Evolutionary conservation across 768 basidiomycete species (phyloP).

Genomic region (Termitomyces sp.): DNA sequence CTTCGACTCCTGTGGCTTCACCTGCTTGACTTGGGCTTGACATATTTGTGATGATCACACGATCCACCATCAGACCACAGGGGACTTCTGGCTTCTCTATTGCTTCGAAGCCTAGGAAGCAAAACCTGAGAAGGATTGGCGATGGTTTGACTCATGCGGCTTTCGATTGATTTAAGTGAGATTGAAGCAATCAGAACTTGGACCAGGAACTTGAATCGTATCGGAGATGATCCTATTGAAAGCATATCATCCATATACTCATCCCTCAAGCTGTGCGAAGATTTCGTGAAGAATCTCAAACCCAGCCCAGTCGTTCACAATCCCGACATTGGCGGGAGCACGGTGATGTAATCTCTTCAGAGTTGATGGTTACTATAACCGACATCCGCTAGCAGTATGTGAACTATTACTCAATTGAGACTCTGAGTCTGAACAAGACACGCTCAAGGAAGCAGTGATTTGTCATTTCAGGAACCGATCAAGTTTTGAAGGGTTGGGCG

Average conservation of each 20-base stretch:
- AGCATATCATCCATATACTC: not conserved
- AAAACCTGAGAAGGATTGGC: not conserved
- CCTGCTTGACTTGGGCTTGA: too few relatives aligned
- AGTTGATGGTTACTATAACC: not conserved
- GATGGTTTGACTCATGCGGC: not conserved
- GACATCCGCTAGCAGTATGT: not conserved
- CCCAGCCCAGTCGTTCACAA: not conserved
- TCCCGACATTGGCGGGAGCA: not conserved
- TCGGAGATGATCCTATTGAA: not conserved
- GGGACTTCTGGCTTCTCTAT: not conserved
- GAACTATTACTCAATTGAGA: not conserved
- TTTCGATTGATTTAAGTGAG: not conserved
- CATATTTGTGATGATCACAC: too few relatives aligned
- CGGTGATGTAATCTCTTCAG: too few relatives aligned
- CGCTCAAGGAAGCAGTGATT: not conserved
- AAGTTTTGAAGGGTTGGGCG: not conserved
- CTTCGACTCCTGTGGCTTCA: not conserved
- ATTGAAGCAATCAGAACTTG: not conserved
- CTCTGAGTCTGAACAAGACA: too few relatives aligned
- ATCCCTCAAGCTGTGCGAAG: not conserved
- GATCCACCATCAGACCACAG: constrained; percentile 8
- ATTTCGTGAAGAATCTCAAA: not conserved
- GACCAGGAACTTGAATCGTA: not conserved
- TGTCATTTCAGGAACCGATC: not conserved
- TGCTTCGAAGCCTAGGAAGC: not conserved